Evolutionary conservation across 805 yeast species (phyloP), one percentile per base, ranked within the genome.

Genomic region (Kazachstania africana): DNA sequence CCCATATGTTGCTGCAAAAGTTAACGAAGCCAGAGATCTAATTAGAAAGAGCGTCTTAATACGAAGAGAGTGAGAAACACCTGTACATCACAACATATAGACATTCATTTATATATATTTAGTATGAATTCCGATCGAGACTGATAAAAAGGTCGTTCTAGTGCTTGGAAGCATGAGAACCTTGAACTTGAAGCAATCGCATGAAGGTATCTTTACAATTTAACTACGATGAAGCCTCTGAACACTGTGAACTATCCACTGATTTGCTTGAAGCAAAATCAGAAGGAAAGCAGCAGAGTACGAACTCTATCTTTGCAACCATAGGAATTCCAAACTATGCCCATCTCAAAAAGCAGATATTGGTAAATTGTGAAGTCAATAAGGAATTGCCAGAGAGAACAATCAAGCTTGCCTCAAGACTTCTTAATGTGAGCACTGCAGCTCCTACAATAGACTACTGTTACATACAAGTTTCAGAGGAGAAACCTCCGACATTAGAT

Each of bases 11-110:
- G 95, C 96, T 28, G 76, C 87, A 36, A 87, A 87, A 63, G 78
- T 87, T 38, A 87, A 87, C 54, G 95, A 87, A 60, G 95, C 96
- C 17, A 78, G 78, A 49, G 93, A 83, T 46, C 70, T 79, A 45
- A 61, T 82, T 52, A 31, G 32, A 16, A 37, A 40, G 10, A 48
- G 55, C 24, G 36, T 44, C 9, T 34, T 52, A 30, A 15, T 50
- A 17, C 38, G 38, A 26, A 39, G 36, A 31, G 31, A 31, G 12
- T 40, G 28, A 19, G 8, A 12, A 13, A 24, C 14, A 8, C 1
- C n/a, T n/a, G n/a, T n/a, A n/a, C 6, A 10, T 29, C 24, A 18
- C 12, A 23, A 4, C 24, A 8, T 19, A 22, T 20, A 9, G n/a
- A 17, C 14, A 14, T 8, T 14, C 13, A 16, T 22, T 6, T 12